A percentile compares a stretch with the other conserved stretches of the same genome.
Conservation (phyloP, 2,329 filamentous ascomycete genomes). For the Diplocarpon mali region DNA sequence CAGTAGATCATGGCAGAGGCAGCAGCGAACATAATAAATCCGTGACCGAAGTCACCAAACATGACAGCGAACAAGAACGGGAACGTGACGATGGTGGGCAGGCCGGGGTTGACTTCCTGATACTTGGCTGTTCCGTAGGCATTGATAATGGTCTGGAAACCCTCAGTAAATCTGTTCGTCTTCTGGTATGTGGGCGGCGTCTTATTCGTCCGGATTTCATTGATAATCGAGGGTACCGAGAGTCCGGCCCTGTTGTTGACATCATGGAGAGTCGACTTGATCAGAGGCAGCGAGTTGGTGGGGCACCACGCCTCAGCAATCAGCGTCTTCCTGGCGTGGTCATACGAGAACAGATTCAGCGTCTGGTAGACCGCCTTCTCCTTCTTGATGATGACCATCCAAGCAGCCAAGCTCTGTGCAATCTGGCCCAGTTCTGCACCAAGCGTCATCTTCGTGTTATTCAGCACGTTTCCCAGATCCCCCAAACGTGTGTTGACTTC, state of each 20-base stretch:
- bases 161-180: conserved; percentile 97
- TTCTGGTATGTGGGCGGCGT: conserved; percentile 95
- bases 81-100: conserved; percentile 94
- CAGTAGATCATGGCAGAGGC: conserved; percentile 92
- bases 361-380: conserved; percentile 97
- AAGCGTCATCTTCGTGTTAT: conserved; percentile 89
- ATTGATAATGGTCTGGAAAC: conserved; percentile 97
- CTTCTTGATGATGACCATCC: conserved; percentile 97
- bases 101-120: conserved; percentile 88
- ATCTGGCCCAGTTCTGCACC: conserved; percentile 91
- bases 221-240: conserved; percentile 97
- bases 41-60: conserved; percentile 97
- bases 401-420: conserved; percentile 80
- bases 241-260: conserved; percentile 93
- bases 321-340: conserved; percentile 86
- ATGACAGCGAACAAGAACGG: conserved; percentile 99
- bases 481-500: conserved; percentile 91
- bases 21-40: conserved; percentile 74
- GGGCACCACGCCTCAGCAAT: conserved; percentile 98
- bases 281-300: conserved; percentile 76
- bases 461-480: conserved; percentile 83
- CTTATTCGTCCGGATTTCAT: conserved; percentile 94
- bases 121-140: conserved; percentile 97
- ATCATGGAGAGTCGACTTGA: conserved; percentile 88
- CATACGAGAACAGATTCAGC: conserved; percentile 92